Evolutionary conservation across 2,329 filamentous ascomycete species (phyloP).

Genomic region (Aspergillus eucalypticola): DNA sequence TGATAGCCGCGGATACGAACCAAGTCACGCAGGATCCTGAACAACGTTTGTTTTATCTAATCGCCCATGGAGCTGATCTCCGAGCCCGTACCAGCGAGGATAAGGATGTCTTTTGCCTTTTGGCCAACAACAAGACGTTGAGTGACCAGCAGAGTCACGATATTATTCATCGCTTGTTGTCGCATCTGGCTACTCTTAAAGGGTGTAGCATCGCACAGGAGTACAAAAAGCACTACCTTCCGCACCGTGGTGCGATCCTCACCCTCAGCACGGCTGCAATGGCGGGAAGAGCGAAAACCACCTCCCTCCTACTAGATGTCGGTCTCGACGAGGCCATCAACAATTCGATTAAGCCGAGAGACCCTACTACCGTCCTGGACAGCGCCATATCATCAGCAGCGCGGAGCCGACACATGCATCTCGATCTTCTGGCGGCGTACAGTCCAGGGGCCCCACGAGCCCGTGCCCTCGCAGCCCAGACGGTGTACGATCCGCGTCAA

Average conservation of each 20-base stretch:
- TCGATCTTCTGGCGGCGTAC: constrained; percentile 21
- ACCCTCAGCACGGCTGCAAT: constrained; percentile 20
- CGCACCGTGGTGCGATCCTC: constrained; percentile 10
- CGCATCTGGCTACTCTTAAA: constrained; percentile 8
- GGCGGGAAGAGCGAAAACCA: constrained; percentile 19
- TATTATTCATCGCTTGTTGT: constrained; percentile 22
- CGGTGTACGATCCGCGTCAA: constrained; percentile 20
- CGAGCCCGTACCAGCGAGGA: constrained; percentile 11
- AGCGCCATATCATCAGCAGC: constrained; percentile 22
- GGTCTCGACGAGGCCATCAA: constrained; percentile 22
- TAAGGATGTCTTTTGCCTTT: constrained; percentile 26
- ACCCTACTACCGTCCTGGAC: constrained; percentile 22
- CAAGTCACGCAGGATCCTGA: constrained; percentile 15
- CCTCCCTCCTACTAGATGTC: constrained; percentile 22
- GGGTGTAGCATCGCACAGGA: constrained; percentile 9
- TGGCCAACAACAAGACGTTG: constrained; percentile 22
- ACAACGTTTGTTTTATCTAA: constrained; percentile 21
- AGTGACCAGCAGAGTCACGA: constrained; percentile 25
- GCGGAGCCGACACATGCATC: constrained; percentile 21
- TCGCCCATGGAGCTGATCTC: constrained; percentile 23
- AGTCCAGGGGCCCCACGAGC: constrained; percentile 15
- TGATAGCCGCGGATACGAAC: constrained; percentile 23
- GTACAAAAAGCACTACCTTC: constrained; percentile 22
- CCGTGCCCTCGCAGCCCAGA: constrained; percentile 17
- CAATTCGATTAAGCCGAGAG: constrained; percentile 6